Base-by-base conservation (phyloP, 805 yeast genomes). In the Myxozyma monticola region DNA sequence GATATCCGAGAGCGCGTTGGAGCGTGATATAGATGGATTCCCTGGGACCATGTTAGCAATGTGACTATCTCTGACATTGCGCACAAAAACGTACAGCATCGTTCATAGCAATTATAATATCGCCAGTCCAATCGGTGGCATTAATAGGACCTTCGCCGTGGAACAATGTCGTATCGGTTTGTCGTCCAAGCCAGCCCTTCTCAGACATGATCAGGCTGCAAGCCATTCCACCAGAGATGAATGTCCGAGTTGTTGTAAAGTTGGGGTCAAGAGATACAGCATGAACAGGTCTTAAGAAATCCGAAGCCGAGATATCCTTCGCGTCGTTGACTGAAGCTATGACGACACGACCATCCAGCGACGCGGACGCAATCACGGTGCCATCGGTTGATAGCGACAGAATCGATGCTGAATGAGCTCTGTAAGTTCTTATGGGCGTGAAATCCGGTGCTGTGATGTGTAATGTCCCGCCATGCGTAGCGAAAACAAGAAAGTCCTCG, bases 291-390 rank as follows among this genome's bases (percentile, higher is more conserved):
- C 97, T 72, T 60, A 85, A 84, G 66, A 89, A 86, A 67, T 90
- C 95, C 59, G 79, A 84, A 2, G 88, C 89, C 0, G 76, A 72
- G 2, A 85, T 79, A 59, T 85, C 93, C 3, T 72, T 69, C 17
- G 78, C 79, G 55, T 84, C 85, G 1, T 57, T 51, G 1, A 87
- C 70, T 1, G 89, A 78, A 0, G 96, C 93, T 20, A 61, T 78
- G 1, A 88, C 88, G 0, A 91, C 85, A 0, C 96, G 85, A 0
- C 99, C 99, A 65, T 93, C 99, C 72, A 91, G 83, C 0, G 97
- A 88, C 0, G 90, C 96, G 0, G 95, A 83, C 0, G 93, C 95
- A 52, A 93, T 80, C 61, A 76, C 80, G 7, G 68, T 68, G 0
- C 95, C 93, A 62, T 88, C 95, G 1, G 85, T 75, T 46, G 82